Evolutionary conservation across 2,329 filamentous ascomycete genomes (phyloP).

Genomic region (Ceratocystis colombiana): DNA sequence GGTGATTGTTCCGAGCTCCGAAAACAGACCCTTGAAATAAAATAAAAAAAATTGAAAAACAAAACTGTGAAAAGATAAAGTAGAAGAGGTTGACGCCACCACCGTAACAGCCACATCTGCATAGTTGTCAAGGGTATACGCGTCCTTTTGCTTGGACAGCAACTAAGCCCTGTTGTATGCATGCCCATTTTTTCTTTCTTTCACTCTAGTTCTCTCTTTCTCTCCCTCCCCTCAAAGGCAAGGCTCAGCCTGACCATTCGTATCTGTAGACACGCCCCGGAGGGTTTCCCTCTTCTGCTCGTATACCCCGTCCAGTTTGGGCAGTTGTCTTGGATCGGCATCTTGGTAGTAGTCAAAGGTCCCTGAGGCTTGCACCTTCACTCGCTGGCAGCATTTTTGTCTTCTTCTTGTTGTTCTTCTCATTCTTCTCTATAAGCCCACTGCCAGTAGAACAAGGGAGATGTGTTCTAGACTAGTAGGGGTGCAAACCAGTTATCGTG

Average conservation of each 20-base stretch:
- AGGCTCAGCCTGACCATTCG: background rate
- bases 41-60: too few species aligned
- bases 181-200: background rate
- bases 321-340: background rate
- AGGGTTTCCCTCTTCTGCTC: background rate
- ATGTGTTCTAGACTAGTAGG: background rate
- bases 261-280: background rate
- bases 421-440: background rate
- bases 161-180: background rate
- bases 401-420: background rate
- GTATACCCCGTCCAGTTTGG: background rate
- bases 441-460: background rate
- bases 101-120: background rate
- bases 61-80: background rate
- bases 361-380: background rate
- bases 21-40: background rate
- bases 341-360: background rate
- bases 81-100: background rate
- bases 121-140: constrained; percentile 5
- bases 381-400: background rate
- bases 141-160: constrained; percentile 8
- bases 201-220: background rate
- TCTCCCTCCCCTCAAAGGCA: background rate
- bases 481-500: background rate
- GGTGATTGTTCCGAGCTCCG: background rate